phyloP scores from a whole-genome alignment of 805 yeast species.

The Candida lessepsii region DNA sequence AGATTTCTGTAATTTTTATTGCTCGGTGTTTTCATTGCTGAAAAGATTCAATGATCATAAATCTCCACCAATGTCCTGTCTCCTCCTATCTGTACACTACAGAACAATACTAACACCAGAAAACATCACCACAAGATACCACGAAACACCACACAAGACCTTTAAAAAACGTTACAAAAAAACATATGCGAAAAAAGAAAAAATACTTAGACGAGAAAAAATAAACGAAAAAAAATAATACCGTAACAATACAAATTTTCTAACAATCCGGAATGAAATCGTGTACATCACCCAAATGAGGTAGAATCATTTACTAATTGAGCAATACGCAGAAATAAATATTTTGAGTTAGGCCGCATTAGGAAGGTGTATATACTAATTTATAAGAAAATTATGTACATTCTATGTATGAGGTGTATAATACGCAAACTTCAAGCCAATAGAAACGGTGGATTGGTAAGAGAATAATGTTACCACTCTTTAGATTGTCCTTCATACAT shows the following conservation, averaged over 20 bases:
- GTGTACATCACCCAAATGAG: not conserved
- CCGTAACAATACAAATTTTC: not conserved
- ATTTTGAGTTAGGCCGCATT: not conserved
- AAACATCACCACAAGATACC: too few relatives aligned
- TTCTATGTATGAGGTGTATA: not conserved
- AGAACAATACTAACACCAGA: slow-evolving; percentile 1
- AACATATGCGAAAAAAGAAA: not conserved
- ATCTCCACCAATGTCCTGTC: not conserved
- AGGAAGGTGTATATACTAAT: not conserved
- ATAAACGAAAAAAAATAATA: too few relatives aligned
- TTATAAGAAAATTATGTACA: not conserved
- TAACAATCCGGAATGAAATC: not conserved
- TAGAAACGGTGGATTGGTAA: not conserved
- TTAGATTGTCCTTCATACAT: not conserved
- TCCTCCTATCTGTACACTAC: too few relatives aligned
- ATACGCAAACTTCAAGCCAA: not conserved
- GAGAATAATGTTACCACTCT: not conserved
- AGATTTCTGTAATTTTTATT: too few relatives aligned
- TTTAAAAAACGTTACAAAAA: not conserved
- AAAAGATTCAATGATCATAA: not conserved
- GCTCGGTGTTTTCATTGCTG: slow-evolving; percentile 3
- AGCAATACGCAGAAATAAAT: not conserved
- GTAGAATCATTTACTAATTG: not conserved
- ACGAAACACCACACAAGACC: too few relatives aligned
- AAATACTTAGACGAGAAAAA: slow-evolving; percentile 3